Percentiles rank a stretch among this genome's conserved stretches.
Conservation (phyloP, 768 basidiomycete species). For the Grammothele lineata region DNA sequence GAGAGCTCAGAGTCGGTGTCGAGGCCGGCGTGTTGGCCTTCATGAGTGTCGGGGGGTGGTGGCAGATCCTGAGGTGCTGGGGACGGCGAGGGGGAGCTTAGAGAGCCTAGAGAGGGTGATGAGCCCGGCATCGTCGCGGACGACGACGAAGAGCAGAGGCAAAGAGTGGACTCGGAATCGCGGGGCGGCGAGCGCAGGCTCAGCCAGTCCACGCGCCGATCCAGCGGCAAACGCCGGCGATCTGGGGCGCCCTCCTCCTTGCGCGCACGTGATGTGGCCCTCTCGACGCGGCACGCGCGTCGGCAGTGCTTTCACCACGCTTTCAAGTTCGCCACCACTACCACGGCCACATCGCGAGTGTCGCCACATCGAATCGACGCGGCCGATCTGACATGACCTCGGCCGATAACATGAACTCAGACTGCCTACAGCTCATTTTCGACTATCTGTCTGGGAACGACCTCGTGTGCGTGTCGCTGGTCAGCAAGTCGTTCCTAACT, state of each 20-base stretch:
- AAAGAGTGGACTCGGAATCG: neutral
- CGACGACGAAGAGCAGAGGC: slow-evolving; percentile 18
- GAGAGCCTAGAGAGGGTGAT: slow-evolving; percentile 57
- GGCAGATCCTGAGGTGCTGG: too few relatives aligned
- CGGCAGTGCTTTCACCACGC: too few relatives aligned
- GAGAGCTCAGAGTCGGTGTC: slow-evolving; percentile 76
- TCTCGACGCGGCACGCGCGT: too few relatives aligned
- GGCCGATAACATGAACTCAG: slow-evolving; percentile 64
- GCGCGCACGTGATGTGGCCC: too few relatives aligned
- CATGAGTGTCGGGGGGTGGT: slow-evolving; percentile 33
- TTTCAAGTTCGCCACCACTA: neutral
- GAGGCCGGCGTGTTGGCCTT: slow-evolving; percentile 36
- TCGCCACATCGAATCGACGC: too few relatives aligned
- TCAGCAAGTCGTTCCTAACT: slow-evolving; percentile 60
- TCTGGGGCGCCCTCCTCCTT: too few relatives aligned
- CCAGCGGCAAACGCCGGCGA: too few relatives aligned
- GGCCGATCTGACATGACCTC: slow-evolving; percentile 54
- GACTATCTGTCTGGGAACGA: slow-evolving; percentile 46
- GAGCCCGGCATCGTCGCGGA: slow-evolving; percentile 44
- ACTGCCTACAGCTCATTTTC: slow-evolving; percentile 71
- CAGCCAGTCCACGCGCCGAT: too few relatives aligned
- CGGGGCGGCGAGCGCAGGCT: too few relatives aligned
- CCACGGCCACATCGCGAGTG: neutral
- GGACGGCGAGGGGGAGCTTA: slow-evolving; percentile 68
- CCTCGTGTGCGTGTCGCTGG: slow-evolving; percentile 56